Evolutionary conservation across 2,329 filamentous ascomycete species (phyloP).

Genomic region (Aspergillus sp.): DNA sequence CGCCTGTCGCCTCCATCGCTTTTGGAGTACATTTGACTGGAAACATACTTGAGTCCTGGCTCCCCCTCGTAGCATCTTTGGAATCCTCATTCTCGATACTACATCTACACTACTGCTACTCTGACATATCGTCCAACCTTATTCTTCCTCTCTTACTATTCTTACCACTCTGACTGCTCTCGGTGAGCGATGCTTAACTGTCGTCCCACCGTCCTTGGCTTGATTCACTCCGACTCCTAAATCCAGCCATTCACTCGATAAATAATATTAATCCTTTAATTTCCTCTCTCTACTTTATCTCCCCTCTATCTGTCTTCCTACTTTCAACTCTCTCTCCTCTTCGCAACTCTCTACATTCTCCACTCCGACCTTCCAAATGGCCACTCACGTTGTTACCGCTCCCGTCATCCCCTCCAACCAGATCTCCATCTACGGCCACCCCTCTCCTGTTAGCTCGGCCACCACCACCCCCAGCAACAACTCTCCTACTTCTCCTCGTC

Average conservation of each 20-base stretch:
- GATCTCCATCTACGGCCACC: conserved; percentile 35
- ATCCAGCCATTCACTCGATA: not conserved
- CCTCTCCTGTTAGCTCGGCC: conserved; percentile 42
- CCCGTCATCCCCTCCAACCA: conserved; percentile 21
- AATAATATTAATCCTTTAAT: not conserved
- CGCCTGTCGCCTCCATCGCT: too few species aligned
- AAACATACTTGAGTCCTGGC: too few species aligned
- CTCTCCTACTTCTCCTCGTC: conserved; percentile 49
- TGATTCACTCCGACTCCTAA: too few species aligned
- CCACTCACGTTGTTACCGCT: conserved; percentile 28
- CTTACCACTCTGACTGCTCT: too few species aligned
- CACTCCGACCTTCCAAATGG: conserved; percentile 14
- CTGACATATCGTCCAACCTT: too few species aligned
- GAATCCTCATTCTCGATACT: too few species aligned
- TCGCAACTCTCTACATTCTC: not conserved
- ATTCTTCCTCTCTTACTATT: too few species aligned
- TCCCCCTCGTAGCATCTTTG: too few species aligned
- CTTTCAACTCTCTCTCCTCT: not conserved
- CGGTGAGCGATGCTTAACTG: too few species aligned
- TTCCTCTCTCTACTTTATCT: not conserved
- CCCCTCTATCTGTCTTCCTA: not conserved
- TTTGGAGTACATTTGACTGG: too few species aligned
- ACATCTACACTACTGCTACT: too few species aligned
- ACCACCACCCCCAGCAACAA: conserved; percentile 50
- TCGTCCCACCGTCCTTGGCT: too few species aligned